Evolutionary conservation across 306 rosid species (phyloP).

Genomic region (Carpinus viminea): DNA sequence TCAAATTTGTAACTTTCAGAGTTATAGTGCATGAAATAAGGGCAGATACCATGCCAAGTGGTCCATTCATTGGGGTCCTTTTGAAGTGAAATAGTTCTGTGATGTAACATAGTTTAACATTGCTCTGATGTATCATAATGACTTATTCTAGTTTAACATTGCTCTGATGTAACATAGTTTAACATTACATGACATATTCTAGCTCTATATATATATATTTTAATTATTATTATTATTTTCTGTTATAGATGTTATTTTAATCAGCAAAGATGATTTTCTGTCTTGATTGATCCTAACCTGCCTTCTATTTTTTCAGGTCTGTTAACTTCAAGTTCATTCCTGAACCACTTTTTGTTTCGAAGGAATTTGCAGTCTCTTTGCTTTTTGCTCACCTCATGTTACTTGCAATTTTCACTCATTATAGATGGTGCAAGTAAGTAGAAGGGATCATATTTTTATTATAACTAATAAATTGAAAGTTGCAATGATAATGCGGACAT

Average conservation of each 20-base stretch:
- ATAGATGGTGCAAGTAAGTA: conserved; percentile 97
- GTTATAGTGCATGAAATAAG: not conserved
- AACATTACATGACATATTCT: not conserved
- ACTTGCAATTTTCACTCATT: conserved; percentile 69
- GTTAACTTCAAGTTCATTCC: conserved; percentile 94
- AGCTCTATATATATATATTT: too few relatives aligned
- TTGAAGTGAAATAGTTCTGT: conserved; percentile 2
- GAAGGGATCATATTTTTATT: conserved; percentile 14
- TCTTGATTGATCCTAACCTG: conserved; percentile 18
- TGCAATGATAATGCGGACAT: not conserved
- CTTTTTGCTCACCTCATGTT: conserved; percentile 69
- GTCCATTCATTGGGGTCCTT: not conserved
- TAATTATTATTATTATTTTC: not conserved
- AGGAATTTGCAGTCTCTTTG: conserved; percentile 71
- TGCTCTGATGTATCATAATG: not conserved
- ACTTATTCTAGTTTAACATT: not conserved
- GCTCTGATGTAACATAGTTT: not conserved
- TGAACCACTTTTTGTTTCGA: conserved; percentile 78
- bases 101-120: not conserved
- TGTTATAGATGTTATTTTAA: not conserved
- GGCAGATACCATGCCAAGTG: not conserved
- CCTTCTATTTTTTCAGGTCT: conserved; percentile 65
- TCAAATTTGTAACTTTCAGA: not conserved
- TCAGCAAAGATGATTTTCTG: not conserved
- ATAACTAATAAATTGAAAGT: conserved; percentile 10